Conservation (phyloP, 2,329 filamentous ascomycete species). For the Ophiostoma fasciatum region DNA sequence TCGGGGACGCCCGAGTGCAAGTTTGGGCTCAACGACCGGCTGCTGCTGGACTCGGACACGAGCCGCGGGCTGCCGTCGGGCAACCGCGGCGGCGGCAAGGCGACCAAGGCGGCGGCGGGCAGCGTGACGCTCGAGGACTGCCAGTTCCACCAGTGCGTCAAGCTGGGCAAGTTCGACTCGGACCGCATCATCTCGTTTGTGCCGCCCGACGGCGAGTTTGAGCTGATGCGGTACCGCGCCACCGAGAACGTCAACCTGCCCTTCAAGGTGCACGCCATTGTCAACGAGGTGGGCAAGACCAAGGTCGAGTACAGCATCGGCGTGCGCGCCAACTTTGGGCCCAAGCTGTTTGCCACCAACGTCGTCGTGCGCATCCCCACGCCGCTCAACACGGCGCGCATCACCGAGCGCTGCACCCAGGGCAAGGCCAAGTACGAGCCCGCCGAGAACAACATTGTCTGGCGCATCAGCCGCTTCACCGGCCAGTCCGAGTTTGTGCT, state of each 20-base stretch:
- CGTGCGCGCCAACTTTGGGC: slow-evolving; percentile 90
- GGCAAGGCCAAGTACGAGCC: slow-evolving; percentile 98
- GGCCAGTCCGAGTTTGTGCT: slow-evolving; percentile 95
- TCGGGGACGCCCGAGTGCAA: slow-evolving; percentile 97
- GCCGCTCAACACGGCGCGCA: slow-evolving; percentile 88
- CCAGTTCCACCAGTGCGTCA: slow-evolving; percentile 98
- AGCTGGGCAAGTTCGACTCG: slow-evolving; percentile 89
- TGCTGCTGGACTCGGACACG: slow-evolving; percentile 71
- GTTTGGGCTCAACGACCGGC: slow-evolving; percentile 89
- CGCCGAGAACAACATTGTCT: slow-evolving; percentile 93
- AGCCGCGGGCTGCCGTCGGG: slow-evolving; percentile 53
- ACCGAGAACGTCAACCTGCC: slow-evolving; percentile 98
- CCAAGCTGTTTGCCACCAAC: slow-evolving; percentile 94
- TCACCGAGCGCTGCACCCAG: slow-evolving; percentile 82
- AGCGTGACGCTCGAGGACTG: slow-evolving; percentile 95
- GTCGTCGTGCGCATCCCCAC: slow-evolving; percentile 90
- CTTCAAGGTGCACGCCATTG: slow-evolving; percentile 97
- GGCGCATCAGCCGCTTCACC: slow-evolving; percentile 97
- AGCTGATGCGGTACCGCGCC: slow-evolving; percentile 95
- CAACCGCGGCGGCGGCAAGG: slow-evolving; percentile 68
- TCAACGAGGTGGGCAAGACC: slow-evolving; percentile 90
- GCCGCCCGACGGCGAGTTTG: slow-evolving; percentile 93
- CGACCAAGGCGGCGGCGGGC: slow-evolving; percentile 87
- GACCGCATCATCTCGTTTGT: slow-evolving; percentile 96
- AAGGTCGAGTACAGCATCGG: slow-evolving; percentile 98